Evolutionary conservation across 169 alveolate species (phyloP), one percentile per base, ranked within the genome.

Genomic region (Plasmodium cynomolgi): DNA sequence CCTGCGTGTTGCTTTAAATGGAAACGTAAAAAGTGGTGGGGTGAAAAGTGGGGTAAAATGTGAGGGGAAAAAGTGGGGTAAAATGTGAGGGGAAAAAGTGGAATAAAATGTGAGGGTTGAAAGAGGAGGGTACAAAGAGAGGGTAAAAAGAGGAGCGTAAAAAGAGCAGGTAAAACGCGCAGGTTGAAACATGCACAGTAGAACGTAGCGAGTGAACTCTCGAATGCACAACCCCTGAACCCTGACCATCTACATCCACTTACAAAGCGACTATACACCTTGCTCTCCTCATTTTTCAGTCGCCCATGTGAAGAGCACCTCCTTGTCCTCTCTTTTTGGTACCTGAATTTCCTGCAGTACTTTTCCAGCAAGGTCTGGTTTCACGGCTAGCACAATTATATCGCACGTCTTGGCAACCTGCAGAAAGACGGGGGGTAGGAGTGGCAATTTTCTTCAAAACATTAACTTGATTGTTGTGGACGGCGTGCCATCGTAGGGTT

Each of bases 321-420:
- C 29, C 29, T 26, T 29, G 7, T 4, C 23, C 9, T n/a, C 39
- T 34, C 20, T n/a, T 29, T 37, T 20, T 37, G 15, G 20, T 90
- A 90, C 94, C 91, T 81, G 79, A 81, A 90, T 81, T 44, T 90
- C 91, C 29, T 23, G 50, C 9, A 91, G 68, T 3, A 91, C 95
- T 15, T 54, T 47, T 50, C 34, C 33, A 15, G 95, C 95, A 26
- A 91, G 20, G 77, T 91, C 82, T 72, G 95, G 95, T 58, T 91
- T 91, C 29, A 91, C 95, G 13, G 95, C 95, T 34, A 83, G 54
- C 33, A 91, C 80, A 50, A 91, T 91, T 91, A 91, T 41, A 20
- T 91, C 85, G 29, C 95, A 91, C 23, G 47, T 34, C 8, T 56
- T 23, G 26, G 83, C 77, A 23, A 90, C 29, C 94, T 90, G 83